A percentile compares a stretch with the other conserved stretches of the same genome.
phyloP scores from a whole-genome alignment of 352 stramenopile species.

The Phytopythium mirpurense region DNA sequence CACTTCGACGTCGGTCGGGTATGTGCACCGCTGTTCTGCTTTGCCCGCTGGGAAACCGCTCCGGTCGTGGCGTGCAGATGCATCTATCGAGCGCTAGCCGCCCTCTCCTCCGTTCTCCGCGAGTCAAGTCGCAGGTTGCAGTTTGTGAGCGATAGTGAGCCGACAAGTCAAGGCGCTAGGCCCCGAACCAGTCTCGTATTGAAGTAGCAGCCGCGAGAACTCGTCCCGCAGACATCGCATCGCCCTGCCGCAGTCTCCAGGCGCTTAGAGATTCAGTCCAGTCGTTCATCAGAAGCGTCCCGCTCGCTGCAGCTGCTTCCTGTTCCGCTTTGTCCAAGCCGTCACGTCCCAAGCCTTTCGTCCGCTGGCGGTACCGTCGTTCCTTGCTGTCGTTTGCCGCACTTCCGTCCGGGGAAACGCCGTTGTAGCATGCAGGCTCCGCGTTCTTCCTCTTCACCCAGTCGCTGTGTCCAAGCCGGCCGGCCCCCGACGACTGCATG shows the following conservation, averaged over 20 bases:
- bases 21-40: neutral
- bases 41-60: neutral
- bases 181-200: neutral
- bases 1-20: neutral
- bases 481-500: too few relatives aligned
- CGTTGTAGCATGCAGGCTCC: slow-evolving; percentile 2
- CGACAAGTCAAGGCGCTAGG: too few relatives aligned
- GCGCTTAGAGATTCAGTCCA: neutral
- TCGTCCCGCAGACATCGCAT: neutral
- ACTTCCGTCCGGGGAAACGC: neutral
- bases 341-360: too few relatives aligned
- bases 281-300: neutral
- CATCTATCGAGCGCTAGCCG: neutral
- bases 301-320: too few relatives aligned
- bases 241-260: neutral
- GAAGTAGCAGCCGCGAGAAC: neutral
- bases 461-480: neutral
- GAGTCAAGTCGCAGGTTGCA: neutral
- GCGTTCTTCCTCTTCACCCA: neutral
- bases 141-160: neutral
- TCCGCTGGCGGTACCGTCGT: too few relatives aligned
- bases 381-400: neutral
- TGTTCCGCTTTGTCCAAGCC: neutral
- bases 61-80: slow-evolving; percentile 5
- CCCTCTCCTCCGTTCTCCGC: neutral